These are phyloP conservation scores for Tetradesmus lagerheimii DNA, from an alignment of 139 green algal species.

Conservation along the genomic window DNA sequence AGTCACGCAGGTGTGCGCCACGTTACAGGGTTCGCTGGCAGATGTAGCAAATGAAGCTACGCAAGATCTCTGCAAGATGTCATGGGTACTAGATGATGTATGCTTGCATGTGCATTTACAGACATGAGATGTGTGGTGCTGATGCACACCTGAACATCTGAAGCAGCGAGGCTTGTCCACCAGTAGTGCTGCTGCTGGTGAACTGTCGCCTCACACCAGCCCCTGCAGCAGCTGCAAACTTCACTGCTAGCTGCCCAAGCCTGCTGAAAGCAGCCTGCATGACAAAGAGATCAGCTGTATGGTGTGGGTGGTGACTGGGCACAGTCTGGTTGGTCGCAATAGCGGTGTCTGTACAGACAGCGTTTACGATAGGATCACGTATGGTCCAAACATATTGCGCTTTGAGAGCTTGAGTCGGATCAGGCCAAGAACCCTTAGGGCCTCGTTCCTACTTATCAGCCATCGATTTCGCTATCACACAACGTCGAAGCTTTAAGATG, in stretches of 20 bases:
- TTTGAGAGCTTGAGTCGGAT: too few relatives aligned
- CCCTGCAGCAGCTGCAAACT: neutral
- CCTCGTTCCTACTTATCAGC: neutral
- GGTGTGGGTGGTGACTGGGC: neutral
- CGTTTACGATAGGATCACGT: too few relatives aligned
- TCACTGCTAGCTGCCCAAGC: neutral
- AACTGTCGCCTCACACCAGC: neutral
- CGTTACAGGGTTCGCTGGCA: too few relatives aligned
- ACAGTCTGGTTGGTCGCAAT: neutral
- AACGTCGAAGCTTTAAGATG: neutral
- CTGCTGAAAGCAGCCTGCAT: neutral
- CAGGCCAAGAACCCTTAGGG: neutral
- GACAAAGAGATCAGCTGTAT: neutral
- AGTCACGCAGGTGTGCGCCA: neutral
- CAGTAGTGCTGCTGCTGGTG: neutral
- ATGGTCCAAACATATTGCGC: too few relatives aligned
- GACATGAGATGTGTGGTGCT: neutral
- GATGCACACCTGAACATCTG: constrained; percentile 31
- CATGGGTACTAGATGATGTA: too few relatives aligned
- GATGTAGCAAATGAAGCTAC: too few relatives aligned
- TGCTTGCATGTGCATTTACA: neutral
- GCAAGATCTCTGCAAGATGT: too few relatives aligned
- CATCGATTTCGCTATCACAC: neutral
- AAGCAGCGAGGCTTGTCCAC: neutral
- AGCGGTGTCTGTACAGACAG: too few relatives aligned